Conservation (phyloP, 176 grass and related monocot genomes). For the Canna indica region DNA sequence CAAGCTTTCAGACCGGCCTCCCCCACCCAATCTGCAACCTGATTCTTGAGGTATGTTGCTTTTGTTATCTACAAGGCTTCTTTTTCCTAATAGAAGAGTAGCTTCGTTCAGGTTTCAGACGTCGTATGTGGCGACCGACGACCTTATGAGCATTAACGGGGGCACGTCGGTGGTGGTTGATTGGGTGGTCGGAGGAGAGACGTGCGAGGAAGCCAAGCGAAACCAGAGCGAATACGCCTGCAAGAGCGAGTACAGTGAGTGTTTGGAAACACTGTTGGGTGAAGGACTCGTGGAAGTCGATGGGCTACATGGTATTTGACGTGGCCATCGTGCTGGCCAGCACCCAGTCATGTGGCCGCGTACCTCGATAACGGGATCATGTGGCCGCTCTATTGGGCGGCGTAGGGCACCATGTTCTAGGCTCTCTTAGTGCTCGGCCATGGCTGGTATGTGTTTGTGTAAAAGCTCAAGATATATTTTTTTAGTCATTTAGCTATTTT, state of each 20-base stretch:
- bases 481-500: not conserved
- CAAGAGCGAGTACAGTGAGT: conserved; percentile 11
- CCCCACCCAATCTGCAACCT: no score
- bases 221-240: conserved; percentile 22
- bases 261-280: conserved; percentile 12
- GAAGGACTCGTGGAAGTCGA: conserved; percentile 16
- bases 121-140: not conserved
- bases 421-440: conserved; percentile 19
- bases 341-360: conserved; percentile 1
- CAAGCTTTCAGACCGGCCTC: no score
- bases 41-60: no score
- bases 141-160: not conserved
- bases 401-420: conserved; percentile 23
- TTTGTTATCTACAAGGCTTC: no score
- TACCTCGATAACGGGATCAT: conserved; percentile 8
- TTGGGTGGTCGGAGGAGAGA: conserved; percentile 17
- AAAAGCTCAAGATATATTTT: not conserved
- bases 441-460: conserved; percentile 1
- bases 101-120: not conserved
- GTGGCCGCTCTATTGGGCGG: conserved; percentile 21
- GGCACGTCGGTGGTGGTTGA: conserved; percentile 13
- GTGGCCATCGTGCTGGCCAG: conserved; percentile 6
- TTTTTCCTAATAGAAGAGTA: no score
- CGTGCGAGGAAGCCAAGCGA: not conserved
- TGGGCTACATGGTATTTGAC: conserved; percentile 17